phyloP scores from a whole-genome alignment of 192 early-diverging fungal species.

The Geranomyces michiganensis region DNA sequence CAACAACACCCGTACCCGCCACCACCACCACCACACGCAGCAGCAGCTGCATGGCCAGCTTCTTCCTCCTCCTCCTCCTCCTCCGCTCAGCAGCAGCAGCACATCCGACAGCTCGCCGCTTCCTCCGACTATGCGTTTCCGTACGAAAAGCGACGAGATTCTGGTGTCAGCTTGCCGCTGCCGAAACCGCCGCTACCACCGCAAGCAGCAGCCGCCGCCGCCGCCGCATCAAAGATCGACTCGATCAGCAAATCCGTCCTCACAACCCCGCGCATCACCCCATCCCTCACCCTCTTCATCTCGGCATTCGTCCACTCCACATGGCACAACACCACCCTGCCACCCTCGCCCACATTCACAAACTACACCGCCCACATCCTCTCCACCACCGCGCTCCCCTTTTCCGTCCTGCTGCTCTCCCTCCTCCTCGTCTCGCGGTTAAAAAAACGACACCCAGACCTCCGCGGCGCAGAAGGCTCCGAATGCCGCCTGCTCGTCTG shows the following conservation, averaged over 20 bases:
- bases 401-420: constrained; percentile 63
- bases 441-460: constrained; percentile 55
- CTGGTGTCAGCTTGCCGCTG: neutral
- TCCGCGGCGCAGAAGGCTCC: constrained; percentile 67
- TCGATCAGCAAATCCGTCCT: constrained; percentile 19
- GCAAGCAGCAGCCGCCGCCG: neutral
- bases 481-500: constrained; percentile 84
- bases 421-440: constrained; percentile 69
- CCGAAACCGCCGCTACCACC: neutral
- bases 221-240: neutral
- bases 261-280: constrained; percentile 9
- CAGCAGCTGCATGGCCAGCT: no score
- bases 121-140: no score
- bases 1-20: no score
- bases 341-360: constrained; percentile 41
- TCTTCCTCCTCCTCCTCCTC: no score
- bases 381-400: constrained; percentile 62
- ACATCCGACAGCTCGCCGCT: no score
- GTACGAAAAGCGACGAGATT: constrained; percentile 1
- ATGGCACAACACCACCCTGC: constrained; percentile 32
- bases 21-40: no score
- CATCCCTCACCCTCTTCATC: constrained; percentile 31
- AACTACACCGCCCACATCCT: constrained; percentile 59
- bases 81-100: no score
- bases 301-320: constrained; percentile 30